Evolutionary conservation across 352 stramenopile genomes (phyloP), one percentile per base, ranked within the genome.

Genomic region (Phytophthora brassicae): DNA sequence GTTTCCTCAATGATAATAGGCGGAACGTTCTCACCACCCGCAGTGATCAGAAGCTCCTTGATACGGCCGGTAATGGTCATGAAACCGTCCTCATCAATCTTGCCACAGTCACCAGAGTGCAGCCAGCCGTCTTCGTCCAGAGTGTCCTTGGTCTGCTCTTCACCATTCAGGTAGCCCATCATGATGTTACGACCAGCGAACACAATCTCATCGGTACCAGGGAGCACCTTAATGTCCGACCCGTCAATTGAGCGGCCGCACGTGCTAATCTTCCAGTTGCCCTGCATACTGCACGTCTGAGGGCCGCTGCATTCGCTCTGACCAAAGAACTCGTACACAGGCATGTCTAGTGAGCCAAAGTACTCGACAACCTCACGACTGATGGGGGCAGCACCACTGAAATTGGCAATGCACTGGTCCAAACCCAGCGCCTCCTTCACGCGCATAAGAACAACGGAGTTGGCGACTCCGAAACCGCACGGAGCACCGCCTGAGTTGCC

Each of bases 21-120:
- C 17, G 95, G 79, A 13, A 98, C 86, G 75, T 98, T 98, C 68
- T 98, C 95, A 28, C 95, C 95, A 65, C 95, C 95, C n/a, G 95
- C 94, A 36, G 94, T 98, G 60, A 97, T 91, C 52, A 98, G 95
- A 17, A 98, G 65, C 71, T 98, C 95, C 73, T 98, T 98, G 76
- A 98, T 98, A 55, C 95, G 91, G 17, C 95, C 95, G 14, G 95
- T 98, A 56, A 98, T 98, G 41, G 69, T 80, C 78, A 98, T 88
- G 69, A 98, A 98, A n/a, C 94, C 89, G 35, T 93, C 74, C 23
- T 89, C 76, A 55, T 97, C 94, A 17, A 97, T 83, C 52, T 90
- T 85, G 19, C 88, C 95, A 36, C 92, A 95, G 66, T 99, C 96
- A 20, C 96, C 96, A 17, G 89, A 97, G 75, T 98, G 90, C 24